phyloP scores from a whole-genome alignment of 2,329 filamentous ascomycete species.

The Pseudogymnoascus pannorum region DNA sequence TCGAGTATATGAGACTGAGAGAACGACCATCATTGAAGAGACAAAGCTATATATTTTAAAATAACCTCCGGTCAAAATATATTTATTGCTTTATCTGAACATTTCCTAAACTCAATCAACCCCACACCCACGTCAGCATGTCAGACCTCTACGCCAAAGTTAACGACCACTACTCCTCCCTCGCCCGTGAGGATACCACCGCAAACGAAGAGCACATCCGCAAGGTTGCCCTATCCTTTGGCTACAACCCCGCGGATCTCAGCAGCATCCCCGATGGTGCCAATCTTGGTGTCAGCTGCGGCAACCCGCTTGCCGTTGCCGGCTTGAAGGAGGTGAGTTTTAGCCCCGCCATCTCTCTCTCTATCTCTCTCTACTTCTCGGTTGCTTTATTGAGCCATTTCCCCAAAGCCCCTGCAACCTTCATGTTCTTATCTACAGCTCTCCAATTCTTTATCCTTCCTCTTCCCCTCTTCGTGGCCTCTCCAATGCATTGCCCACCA shows the following conservation, averaged over 20 bases:
- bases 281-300: conserved; percentile 21
- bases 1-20: neutral
- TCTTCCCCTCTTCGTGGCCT: neutral
- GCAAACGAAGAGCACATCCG: conserved; percentile 7
- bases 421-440: neutral
- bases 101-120: neutral
- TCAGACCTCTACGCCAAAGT: conserved; percentile 4
- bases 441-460: neutral
- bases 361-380: neutral
- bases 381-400: neutral
- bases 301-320: conserved; percentile 19
- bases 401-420: neutral
- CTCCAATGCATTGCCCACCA: conserved; percentile 18
- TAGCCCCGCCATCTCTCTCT: too few relatives aligned
- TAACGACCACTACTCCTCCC: conserved; percentile 10
- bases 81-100: neutral
- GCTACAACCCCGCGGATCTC: conserved; percentile 20
- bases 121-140: neutral
- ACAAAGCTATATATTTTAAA: neutral
- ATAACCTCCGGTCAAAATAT: neutral
- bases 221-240: conserved; percentile 15
- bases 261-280: conserved; percentile 16
- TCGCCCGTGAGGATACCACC: conserved; percentile 1
- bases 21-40: neutral
- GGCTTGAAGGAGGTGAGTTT: conserved; percentile 6